A percentile compares a stretch with the other conserved stretches of the same genome.
These are phyloP conservation scores for Grosmannia huntii DNA, from an alignment of 2,329 filamentous ascomycete genomes.

Conservation along the genomic window DNA sequence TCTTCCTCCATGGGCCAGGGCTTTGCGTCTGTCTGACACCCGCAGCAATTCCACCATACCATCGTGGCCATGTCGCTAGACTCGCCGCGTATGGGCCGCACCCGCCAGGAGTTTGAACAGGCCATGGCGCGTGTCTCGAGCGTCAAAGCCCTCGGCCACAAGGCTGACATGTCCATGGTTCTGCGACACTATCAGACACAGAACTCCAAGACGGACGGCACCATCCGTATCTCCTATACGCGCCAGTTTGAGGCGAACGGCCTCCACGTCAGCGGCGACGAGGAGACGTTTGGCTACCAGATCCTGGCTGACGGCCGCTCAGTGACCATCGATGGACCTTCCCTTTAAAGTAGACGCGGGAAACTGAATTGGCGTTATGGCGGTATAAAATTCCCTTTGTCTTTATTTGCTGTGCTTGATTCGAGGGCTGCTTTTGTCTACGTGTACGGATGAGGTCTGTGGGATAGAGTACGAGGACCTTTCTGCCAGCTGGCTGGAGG, in stretches of 20 bases:
- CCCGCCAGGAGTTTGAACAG: conserved; percentile 1
- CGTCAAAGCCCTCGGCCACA: conserved; percentile 4
- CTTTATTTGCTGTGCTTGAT: no score
- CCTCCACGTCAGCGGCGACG: not conserved
- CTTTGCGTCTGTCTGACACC: not conserved
- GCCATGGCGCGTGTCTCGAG: conserved; percentile 4
- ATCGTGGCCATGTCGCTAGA: conserved; percentile 6
- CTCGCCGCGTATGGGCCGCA: conserved; percentile 1
- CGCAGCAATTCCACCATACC: conserved; percentile 11
- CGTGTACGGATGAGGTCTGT: no score
- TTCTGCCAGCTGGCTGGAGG: no score
- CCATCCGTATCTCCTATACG: conserved; percentile 7
- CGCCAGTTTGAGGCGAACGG: conserved; percentile 3
- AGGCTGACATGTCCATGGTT: conserved; percentile 8
- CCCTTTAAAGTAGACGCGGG: no score
- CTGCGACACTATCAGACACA: conserved; percentile 1
- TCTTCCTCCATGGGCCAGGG: not conserved
- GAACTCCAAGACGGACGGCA: conserved; percentile 7
- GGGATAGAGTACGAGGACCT: no score
- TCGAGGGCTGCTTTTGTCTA: no score
- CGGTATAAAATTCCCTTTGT: no score
- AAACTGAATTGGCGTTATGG: no score
- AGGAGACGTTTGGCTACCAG: conserved; percentile 4
- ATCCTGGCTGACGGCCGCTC: conserved; percentile 4
- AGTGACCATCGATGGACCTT: conserved; percentile 1